phyloP scores from a whole-genome alignment of 495 filamentous ascomycete species.

The Daldinia loculata region DNA sequence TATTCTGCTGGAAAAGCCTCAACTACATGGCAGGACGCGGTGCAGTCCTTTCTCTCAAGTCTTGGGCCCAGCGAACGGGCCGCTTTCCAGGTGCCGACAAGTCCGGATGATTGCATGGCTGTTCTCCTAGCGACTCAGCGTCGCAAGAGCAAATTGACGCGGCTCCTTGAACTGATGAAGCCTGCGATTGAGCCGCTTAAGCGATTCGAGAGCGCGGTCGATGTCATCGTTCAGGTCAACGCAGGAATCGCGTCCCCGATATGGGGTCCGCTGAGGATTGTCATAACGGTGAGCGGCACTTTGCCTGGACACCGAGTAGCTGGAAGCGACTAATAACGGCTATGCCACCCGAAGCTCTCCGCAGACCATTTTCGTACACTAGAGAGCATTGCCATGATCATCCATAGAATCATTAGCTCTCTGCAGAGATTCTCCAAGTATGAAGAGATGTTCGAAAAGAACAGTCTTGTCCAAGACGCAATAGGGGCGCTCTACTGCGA shows the following conservation, averaged over 20 bases:
- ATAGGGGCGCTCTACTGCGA: conserved; percentile 43
- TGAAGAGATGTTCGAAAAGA: conserved; percentile 39
- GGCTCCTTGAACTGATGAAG: conserved; percentile 29
- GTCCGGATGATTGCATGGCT: conserved; percentile 29
- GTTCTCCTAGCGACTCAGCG: conserved; percentile 31
- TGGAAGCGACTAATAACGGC: conserved; percentile 12
- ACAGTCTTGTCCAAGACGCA: conserved; percentile 37
- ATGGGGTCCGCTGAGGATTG: conserved; percentile 33
- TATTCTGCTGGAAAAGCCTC: not conserved
- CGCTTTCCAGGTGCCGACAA: conserved; percentile 25
- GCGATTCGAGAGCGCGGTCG: conserved; percentile 34
- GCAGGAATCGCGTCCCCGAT: conserved; percentile 37
- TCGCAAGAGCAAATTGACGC: conserved; percentile 27
- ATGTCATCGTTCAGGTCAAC: conserved; percentile 38
- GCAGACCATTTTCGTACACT: conserved; percentile 43
- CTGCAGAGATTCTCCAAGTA: conserved; percentile 43
- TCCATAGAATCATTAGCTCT: conserved; percentile 41
- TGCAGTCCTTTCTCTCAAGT: conserved; percentile 27
- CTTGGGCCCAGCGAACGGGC: conserved; percentile 22
- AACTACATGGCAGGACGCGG: conserved; percentile 28
- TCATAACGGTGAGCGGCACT: conserved; percentile 31
- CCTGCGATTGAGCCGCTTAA: conserved; percentile 33
- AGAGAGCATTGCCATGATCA: conserved; percentile 41
- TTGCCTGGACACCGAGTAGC: not conserved
- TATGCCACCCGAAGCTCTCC: conserved; percentile 13